These are phyloP conservation scores for Plasmodium blacklocki DNA, from an alignment of 169 alveolate species.

Conservation along the genomic window DNA sequence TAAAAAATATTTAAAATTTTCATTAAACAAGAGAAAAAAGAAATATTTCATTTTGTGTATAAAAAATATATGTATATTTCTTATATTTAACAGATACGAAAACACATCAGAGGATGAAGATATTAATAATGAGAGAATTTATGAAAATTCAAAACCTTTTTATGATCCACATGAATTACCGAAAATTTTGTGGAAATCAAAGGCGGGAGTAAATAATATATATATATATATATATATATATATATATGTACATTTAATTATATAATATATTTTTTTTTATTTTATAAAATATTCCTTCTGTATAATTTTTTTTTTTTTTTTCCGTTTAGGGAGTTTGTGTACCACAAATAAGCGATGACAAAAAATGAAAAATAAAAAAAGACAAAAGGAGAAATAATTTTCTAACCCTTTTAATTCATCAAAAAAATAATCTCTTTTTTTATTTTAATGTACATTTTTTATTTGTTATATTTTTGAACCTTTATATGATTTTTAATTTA, in stretches of 20 bases:
- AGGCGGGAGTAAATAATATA: constrained; percentile 64
- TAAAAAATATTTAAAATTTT: neutral
- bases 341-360: constrained; percentile 46
- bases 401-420: neutral
- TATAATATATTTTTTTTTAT: neutral
- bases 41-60: constrained; percentile 5
- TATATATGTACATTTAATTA: neutral
- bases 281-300: too few species aligned
- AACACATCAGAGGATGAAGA: constrained; percentile 42
- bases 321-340: constrained; percentile 64
- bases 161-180: constrained; percentile 19
- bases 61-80: neutral
- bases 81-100: constrained; percentile 53
- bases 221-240: neutral
- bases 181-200: constrained; percentile 73
- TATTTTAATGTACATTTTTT: too few species aligned
- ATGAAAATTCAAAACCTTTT: constrained; percentile 2
- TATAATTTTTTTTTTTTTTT: constrained; percentile 13
- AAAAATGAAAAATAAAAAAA: constrained; percentile 14
- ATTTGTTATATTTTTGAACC: too few species aligned
- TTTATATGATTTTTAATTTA: neutral
- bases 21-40: neutral
- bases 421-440: too few species aligned
- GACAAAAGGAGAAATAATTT: neutral
- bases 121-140: neutral